Evolutionary conservation across 2,329 filamentous ascomycete genomes (phyloP).

Genomic region (Trichothecium sympodiale): DNA sequence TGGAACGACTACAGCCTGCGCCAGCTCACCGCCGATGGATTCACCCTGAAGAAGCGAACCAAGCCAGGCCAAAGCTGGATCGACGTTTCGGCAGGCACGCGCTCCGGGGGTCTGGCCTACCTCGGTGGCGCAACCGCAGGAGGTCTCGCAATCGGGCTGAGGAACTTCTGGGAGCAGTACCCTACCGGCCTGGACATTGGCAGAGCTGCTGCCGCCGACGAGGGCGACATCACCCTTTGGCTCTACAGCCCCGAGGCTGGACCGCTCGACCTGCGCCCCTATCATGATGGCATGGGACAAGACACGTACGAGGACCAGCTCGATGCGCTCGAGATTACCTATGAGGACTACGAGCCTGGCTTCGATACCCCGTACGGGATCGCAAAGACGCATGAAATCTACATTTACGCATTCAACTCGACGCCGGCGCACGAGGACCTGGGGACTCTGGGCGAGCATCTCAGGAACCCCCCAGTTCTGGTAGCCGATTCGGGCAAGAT

Average conservation of each 20-base stretch:
- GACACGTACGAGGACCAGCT: constrained; percentile 46
- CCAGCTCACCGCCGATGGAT: constrained; percentile 49
- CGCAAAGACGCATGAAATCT: constrained; percentile 44
- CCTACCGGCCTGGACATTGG: constrained; percentile 45
- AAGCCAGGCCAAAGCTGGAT: constrained; percentile 45
- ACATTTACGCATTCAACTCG: constrained; percentile 34
- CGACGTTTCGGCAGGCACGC: constrained; percentile 41
- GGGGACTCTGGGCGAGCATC: constrained; percentile 26
- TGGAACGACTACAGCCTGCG: constrained; percentile 46
- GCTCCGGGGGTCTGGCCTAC: constrained; percentile 44
- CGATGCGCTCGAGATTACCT: constrained; percentile 49
- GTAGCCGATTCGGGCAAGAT: constrained; percentile 35
- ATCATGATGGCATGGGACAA: constrained; percentile 44
- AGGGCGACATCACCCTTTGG: constrained; percentile 45
- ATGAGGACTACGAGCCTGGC: constrained; percentile 47
- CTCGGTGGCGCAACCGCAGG: constrained; percentile 43
- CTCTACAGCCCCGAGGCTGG: constrained; percentile 44
- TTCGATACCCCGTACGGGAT: constrained; percentile 47
- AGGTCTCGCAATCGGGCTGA: constrained; percentile 46
- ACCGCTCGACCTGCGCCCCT: constrained; percentile 44
- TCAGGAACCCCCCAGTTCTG: constrained; percentile 40
- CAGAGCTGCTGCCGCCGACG: constrained; percentile 31
- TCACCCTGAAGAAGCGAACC: constrained; percentile 47
- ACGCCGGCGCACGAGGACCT: constrained; percentile 39
- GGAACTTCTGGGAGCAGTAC: constrained; percentile 53